Evolutionary conservation across 441 rosid genomes (phyloP), one percentile per base, ranked within the genome.

Genomic region (Sinapis alba): DNA sequence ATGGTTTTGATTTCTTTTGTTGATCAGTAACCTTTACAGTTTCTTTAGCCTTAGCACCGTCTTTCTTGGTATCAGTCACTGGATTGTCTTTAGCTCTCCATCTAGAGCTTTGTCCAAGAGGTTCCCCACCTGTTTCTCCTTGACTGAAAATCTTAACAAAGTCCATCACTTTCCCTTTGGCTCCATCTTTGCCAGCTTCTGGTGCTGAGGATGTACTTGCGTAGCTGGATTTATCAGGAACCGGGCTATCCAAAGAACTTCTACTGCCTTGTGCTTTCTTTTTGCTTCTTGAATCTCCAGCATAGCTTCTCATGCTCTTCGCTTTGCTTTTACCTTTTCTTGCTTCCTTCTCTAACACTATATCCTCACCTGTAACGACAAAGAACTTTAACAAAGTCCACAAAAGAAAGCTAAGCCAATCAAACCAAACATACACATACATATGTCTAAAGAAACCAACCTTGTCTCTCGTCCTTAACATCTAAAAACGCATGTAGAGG

Each of bases 131-230:
- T 61, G 70, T 18, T 47, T 71, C 62, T 79, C 84, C 97, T 82
- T 86, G 95, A 69, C 79, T 90, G 84, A 91, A 93, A 41, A 89
- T 83, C 72, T 88, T 90, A 51, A 93, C 84, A 68, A 91, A 90
- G 20, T 91, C 97, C 79, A 82, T 89, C 60, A 96, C 94, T 82
- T 86, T 96, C 80, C 93, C 93, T 65, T 66, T 84, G 27, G 15
- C 82, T 78, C 83, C 82, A 62, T 63, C 78, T 78, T 83, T 89
- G 62, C 76, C 82, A 23, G 45, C 71, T 53, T 85, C 87, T 20
- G 56, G 51, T n/a, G 74, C 69, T 23, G 67, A 76, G 7, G 34
- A 75, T 13, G 87, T 75, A 45, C 78, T 77, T 50, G 70, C 83
- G 7, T 26, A 23, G 61, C 77, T 68, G 57, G 76, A 36, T 83